phyloP scores from a whole-genome alignment of 306 rosid genomes.

The Citrullus amarus region DNA sequence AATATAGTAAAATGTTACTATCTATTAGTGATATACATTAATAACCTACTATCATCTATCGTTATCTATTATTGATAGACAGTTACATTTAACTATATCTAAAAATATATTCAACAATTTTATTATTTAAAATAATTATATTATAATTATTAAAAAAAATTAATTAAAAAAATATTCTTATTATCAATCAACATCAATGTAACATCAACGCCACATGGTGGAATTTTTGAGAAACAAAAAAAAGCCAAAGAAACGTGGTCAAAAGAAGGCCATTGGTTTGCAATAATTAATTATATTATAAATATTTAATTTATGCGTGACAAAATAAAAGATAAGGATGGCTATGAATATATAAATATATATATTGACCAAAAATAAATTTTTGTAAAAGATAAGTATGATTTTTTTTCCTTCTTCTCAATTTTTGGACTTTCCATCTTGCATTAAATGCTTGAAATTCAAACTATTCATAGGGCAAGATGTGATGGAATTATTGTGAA shows the following conservation, averaged over 20 bases:
- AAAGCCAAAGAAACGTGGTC: constrained; percentile 5
- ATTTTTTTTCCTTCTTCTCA: not conserved
- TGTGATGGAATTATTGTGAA: not conserved
- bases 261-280: constrained; percentile 3
- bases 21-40: too few relatives aligned
- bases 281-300: not conserved
- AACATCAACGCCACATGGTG: not conserved
- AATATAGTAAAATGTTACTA: too few relatives aligned
- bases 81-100: too few relatives aligned
- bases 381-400: not conserved
- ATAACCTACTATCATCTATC: too few relatives aligned
- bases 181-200: not conserved
- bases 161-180: too few relatives aligned
- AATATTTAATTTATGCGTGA: not conserved
- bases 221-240: not conserved
- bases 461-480: not conserved
- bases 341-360: not conserved
- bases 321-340: not conserved
- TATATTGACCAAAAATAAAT: not conserved
- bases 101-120: too few relatives aligned
- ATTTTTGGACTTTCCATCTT: not conserved
- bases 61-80: too few relatives aligned
- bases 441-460: not conserved
- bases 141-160: too few relatives aligned
- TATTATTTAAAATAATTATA: too few relatives aligned